These are phyloP conservation scores for Sicyos edulis DNA, from an alignment of 306 rosid species.

Conservation along the genomic window DNA sequence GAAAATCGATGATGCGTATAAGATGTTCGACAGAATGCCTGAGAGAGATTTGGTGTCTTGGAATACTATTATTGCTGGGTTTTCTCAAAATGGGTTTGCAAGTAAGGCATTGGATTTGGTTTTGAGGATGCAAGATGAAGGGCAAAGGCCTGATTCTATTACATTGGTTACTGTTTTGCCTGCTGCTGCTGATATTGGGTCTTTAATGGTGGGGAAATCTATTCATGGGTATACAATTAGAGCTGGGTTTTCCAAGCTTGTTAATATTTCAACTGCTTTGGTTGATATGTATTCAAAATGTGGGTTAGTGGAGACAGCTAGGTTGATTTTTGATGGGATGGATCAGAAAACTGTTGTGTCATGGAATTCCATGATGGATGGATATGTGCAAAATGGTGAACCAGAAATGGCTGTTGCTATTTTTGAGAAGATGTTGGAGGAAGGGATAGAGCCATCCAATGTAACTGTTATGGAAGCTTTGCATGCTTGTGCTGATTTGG, in stretches of 20 bases:
- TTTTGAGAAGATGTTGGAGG: conserved; percentile 62
- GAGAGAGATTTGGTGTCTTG: conserved; percentile 72
- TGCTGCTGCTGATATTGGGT: conserved; percentile 65
- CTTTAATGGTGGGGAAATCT: conserved; percentile 57
- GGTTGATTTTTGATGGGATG: conserved; percentile 57
- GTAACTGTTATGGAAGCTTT: conserved; percentile 71
- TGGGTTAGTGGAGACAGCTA: conserved; percentile 43
- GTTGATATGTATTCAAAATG: conserved; percentile 84
- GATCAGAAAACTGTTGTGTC: conserved; percentile 59
- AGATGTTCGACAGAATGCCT: conserved; percentile 91
- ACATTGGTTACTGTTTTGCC: conserved; percentile 79
- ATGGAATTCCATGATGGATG: conserved; percentile 86
- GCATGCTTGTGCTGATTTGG: conserved; percentile 78
- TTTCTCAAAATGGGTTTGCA: conserved; percentile 70
- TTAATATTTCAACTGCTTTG: conserved; percentile 57
- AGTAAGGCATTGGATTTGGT: conserved; percentile 45
- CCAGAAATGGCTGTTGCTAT: conserved; percentile 52
- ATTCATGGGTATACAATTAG: conserved; percentile 62
- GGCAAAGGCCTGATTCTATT: conserved; percentile 63
- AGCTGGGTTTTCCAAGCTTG: conserved; percentile 53
- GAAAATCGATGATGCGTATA: conserved; percentile 53
- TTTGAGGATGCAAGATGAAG: conserved; percentile 58
- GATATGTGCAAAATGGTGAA: conserved; percentile 59
- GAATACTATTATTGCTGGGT: conserved; percentile 71
- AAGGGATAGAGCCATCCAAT: conserved; percentile 56